phyloP scores from a whole-genome alignment of 805 yeast species.

The Metschnikowia cerradonensis region DNA sequence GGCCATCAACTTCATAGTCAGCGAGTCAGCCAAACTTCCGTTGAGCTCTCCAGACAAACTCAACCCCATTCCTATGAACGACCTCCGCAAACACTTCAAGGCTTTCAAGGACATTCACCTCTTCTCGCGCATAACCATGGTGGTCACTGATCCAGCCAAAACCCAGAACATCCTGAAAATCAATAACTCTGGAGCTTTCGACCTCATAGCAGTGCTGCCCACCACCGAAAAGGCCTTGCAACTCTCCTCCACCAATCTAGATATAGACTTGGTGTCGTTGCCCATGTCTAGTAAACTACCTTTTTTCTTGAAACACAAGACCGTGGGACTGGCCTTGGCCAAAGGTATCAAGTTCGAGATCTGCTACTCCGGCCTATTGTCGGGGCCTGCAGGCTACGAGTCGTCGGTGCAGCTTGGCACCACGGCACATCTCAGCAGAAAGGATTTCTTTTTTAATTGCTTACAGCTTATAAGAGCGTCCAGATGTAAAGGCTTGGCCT shows the following conservation, averaged over 20 bases:
- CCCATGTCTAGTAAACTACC: slow-evolving; percentile 64
- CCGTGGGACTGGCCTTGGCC: slow-evolving; percentile 75
- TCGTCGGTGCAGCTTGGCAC: slow-evolving; percentile 18
- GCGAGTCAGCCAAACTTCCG: slow-evolving; percentile 52
- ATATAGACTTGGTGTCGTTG: slow-evolving; percentile 77
- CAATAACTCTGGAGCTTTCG: slow-evolving; percentile 48
- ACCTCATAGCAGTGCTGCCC: slow-evolving; percentile 80
- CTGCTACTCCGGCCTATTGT: slow-evolving; percentile 55
- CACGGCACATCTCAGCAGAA: slow-evolving; percentile 40
- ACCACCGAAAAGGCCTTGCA: slow-evolving; percentile 73
- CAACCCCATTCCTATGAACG: slow-evolving; percentile 44
- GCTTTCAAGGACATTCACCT: slow-evolving; percentile 36
- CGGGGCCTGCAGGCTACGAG: slow-evolving; percentile 30
- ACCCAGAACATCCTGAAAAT: slow-evolving; percentile 56
- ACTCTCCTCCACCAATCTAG: slow-evolving; percentile 68
- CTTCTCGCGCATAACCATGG: slow-evolving; percentile 70
- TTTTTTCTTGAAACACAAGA: slow-evolving; percentile 75
- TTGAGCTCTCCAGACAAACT: slow-evolving; percentile 38
- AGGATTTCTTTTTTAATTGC: slow-evolving; percentile 66
- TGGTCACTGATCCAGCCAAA: slow-evolving; percentile 73
- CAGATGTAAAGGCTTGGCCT: slow-evolving; percentile 71
- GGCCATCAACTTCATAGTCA: slow-evolving; percentile 65
- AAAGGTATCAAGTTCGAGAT: slow-evolving; percentile 83
- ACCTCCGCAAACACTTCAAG: slow-evolving; percentile 15
- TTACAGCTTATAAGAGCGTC: slow-evolving; percentile 76